Percentiles rank a stretch among this genome's conserved stretches.
These are phyloP conservation scores for Trichoderma sp. DNA, from an alignment of 2,329 filamentous ascomycete genomes.

Conservation along the genomic window DNA sequence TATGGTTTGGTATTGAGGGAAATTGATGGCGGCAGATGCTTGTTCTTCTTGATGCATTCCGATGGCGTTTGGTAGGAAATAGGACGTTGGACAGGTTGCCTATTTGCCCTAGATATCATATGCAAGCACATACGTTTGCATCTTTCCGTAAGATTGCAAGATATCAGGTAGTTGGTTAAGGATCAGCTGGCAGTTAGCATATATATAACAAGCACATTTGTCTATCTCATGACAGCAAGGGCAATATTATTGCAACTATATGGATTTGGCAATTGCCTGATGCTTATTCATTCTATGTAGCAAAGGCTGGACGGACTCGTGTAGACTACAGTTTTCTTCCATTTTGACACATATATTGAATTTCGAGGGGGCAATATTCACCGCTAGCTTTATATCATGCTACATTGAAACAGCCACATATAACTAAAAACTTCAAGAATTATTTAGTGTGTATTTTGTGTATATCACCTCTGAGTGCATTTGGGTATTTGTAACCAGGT, in stretches of 20 bases:
- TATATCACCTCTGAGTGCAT: neutral
- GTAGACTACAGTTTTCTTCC: neutral
- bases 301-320: neutral
- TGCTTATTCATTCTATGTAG: neutral
- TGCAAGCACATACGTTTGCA: conserved; percentile 1
- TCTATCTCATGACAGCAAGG: neutral
- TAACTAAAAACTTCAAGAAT: too few relatives aligned
- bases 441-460: neutral
- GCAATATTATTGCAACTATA: neutral
- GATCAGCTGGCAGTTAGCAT: neutral
- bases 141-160: neutral
- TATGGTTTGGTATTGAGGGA: neutral
- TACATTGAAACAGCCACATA: neutral
- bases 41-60: conserved; percentile 19
- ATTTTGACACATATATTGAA: neutral
- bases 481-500: neutral
- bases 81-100: conserved; percentile 13
- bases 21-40: conserved; percentile 1
- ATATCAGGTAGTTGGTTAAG: neutral
- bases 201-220: neutral
- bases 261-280: neutral
- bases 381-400: neutral
- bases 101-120: conserved; percentile 15
- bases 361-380: neutral
- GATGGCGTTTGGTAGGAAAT: conserved; percentile 18